A percentile compares a stretch with the other conserved stretches of the same genome.
These are phyloP conservation scores for Inga leiocalycina DNA, from an alignment of 306 rosid genomes.

Conservation along the genomic window DNA sequence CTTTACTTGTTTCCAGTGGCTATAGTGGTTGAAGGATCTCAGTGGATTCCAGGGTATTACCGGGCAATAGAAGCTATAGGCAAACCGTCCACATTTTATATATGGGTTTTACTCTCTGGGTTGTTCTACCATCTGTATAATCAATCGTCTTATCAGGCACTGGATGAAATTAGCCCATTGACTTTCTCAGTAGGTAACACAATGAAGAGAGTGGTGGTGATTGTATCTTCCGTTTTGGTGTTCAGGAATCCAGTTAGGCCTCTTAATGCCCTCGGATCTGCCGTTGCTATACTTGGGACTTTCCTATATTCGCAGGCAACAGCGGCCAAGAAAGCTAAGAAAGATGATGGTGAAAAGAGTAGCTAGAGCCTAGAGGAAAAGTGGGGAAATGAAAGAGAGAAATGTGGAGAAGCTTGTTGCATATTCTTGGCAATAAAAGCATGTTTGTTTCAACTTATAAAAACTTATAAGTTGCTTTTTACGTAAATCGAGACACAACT, in stretches of 20 bases:
- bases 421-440: slow-evolving; percentile 26
- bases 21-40: slow-evolving; percentile 83
- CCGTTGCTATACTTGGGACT: slow-evolving; percentile 87
- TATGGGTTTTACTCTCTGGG: slow-evolving; percentile 86
- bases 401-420: slow-evolving; percentile 20
- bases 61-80: slow-evolving; percentile 70
- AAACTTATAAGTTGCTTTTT: no score
- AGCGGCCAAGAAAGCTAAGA: slow-evolving; percentile 58
- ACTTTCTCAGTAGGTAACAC: slow-evolving; percentile 96
- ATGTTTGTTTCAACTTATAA: no score
- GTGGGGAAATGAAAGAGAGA: not conserved
- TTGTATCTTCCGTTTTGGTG: slow-evolving; percentile 77
- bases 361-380: slow-evolving; percentile 36
- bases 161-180: slow-evolving; percentile 87
- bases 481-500: no score
- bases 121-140: slow-evolving; percentile 94
- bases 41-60: slow-evolving; percentile 90
- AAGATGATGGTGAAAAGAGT: slow-evolving; percentile 66
- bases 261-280: slow-evolving; percentile 91
- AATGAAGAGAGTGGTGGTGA: slow-evolving; percentile 96
- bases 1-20: slow-evolving; percentile 85
- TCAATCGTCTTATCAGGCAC: slow-evolving; percentile 94
- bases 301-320: slow-evolving; percentile 88
- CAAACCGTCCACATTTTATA: slow-evolving; percentile 68
- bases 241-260: slow-evolving; percentile 88